Evolutionary conservation across 257 asterid genomes (phyloP).

Genomic region (Forsythia suspensa): DNA sequence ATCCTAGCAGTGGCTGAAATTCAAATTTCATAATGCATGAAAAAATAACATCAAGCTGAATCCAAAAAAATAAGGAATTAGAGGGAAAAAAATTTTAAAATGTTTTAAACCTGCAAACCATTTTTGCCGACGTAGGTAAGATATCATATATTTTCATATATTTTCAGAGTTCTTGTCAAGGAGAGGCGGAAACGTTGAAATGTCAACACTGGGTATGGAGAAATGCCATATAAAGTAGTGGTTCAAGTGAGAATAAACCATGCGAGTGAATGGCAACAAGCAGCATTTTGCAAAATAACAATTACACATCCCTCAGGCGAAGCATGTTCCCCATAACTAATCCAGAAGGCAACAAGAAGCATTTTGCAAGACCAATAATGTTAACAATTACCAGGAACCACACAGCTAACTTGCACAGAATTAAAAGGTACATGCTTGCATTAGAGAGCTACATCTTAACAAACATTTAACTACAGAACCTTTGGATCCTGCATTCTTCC

Average conservation of each 20-base stretch:
- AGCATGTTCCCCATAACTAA: neutral
- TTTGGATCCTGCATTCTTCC: conserved; percentile 14
- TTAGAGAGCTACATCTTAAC: conserved; percentile 5
- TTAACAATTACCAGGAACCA: conserved; percentile 1
- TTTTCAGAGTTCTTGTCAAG: neutral
- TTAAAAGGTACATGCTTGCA: conserved; percentile 4
- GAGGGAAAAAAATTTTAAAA: neutral
- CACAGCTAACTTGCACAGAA: neutral
- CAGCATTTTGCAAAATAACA: neutral
- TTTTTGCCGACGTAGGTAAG: neutral
- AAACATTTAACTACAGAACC: neutral
- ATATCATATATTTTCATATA: neutral
- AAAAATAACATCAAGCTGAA: neutral
- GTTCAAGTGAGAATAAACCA: neutral
- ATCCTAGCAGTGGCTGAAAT: neutral
- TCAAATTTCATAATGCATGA: neutral
- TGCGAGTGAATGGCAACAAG: neutral
- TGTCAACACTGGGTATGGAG: neutral
- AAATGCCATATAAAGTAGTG: conserved; percentile 12
- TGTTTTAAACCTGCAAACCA: neutral
- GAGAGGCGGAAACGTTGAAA: neutral
- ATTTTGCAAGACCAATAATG: neutral
- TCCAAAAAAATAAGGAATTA: neutral
- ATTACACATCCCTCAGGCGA: neutral
- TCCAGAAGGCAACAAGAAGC: neutral